phyloP scores from a whole-genome alignment of 2,329 filamentous ascomycete species.

The Hypoxylon sp. region DNA sequence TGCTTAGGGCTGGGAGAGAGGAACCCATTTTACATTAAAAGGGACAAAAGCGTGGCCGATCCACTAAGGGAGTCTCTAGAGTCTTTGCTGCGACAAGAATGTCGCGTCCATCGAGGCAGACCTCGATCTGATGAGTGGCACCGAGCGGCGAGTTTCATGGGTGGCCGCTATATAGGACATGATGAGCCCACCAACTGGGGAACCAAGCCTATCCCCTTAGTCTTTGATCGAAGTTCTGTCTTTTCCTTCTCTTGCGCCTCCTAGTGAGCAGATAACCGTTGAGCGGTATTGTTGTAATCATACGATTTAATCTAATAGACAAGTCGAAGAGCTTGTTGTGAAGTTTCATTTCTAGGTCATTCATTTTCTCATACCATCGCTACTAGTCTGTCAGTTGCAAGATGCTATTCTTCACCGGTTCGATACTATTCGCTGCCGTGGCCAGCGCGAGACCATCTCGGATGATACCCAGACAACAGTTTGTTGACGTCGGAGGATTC shows the following conservation, averaged over 20 bases:
- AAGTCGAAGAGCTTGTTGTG: slow-evolving; percentile 13
- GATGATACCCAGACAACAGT: slow-evolving; percentile 19
- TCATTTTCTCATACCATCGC: slow-evolving; percentile 13
- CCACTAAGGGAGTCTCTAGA: neutral
- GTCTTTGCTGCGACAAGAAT: slow-evolving; percentile 30
- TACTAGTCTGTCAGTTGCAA: neutral
- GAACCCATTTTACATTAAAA: neutral
- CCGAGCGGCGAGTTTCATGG: slow-evolving; percentile 9
- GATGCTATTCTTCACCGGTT: slow-evolving; percentile 33
- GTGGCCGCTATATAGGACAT: slow-evolving; percentile 35
- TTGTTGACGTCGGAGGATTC: slow-evolving; percentile 25
- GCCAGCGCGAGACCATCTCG: slow-evolving; percentile 34
- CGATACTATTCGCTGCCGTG: slow-evolving; percentile 25
- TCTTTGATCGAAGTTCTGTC: slow-evolving; percentile 22
- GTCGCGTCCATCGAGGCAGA: slow-evolving; percentile 15
- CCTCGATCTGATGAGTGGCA: slow-evolving; percentile 4
- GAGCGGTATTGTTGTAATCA: slow-evolving; percentile 39
- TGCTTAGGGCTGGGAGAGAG: neutral
- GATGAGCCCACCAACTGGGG: slow-evolving; percentile 23
- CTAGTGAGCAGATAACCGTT: slow-evolving; percentile 39
- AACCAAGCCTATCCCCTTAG: slow-evolving; percentile 12
- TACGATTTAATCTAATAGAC: slow-evolving; percentile 38
- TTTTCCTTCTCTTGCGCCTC: slow-evolving; percentile 27
- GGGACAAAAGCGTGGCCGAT: no score
- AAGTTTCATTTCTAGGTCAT: slow-evolving; percentile 10